Percentiles rank a stretch among this genome's conserved stretches.
Conservation (phyloP, 2,329 filamentous ascomycete genomes). For the Ambrosiella beaveri region DNA sequence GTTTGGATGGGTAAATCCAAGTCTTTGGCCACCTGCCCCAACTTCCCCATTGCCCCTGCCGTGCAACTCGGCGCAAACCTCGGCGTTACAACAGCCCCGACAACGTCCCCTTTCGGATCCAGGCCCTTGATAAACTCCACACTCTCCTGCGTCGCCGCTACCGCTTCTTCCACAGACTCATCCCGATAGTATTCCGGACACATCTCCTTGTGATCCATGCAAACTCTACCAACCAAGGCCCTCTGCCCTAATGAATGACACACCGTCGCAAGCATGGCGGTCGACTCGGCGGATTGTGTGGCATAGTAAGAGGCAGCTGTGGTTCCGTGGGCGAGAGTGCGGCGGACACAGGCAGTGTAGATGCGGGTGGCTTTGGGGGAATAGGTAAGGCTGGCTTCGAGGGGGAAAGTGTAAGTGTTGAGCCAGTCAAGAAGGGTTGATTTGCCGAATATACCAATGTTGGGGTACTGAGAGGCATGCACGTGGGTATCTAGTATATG, state of each 20-base stretch:
- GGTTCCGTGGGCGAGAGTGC: constrained; percentile 76
- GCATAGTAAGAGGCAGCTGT: constrained; percentile 93
- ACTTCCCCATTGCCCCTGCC: constrained; percentile 36
- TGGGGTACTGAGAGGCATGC: constrained; percentile 89
- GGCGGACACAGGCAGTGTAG: constrained; percentile 61
- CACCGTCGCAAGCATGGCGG: constrained; percentile 77
- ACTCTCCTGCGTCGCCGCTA: constrained; percentile 37
- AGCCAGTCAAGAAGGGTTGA: constrained; percentile 88
- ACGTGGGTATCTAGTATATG: constrained; percentile 67
- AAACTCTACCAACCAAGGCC: constrained; percentile 83
- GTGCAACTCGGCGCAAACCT: constrained; percentile 50
- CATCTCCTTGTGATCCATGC: constrained; percentile 59
- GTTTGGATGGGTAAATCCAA: constrained; percentile 62
- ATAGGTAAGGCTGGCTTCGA: constrained; percentile 60
- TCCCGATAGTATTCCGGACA: constrained; percentile 71
- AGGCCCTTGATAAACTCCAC: constrained; percentile 49
- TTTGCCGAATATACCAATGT: constrained; percentile 84
- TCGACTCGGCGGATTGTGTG: constrained; percentile 69
- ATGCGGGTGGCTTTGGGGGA: constrained; percentile 46
- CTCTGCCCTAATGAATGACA: constrained; percentile 69
- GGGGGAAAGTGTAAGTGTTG: constrained; percentile 82
- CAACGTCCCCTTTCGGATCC: constrained; percentile 46
- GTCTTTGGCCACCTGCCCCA: constrained; percentile 48
- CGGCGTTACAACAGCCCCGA: constrained; percentile 67
- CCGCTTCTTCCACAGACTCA: constrained; percentile 38